Evolutionary conservation across 1,284 basidiomycete genomes (phyloP), one percentile per base, ranked within the genome.

Genomic region (Uromyces viciae-fabae): DNA sequence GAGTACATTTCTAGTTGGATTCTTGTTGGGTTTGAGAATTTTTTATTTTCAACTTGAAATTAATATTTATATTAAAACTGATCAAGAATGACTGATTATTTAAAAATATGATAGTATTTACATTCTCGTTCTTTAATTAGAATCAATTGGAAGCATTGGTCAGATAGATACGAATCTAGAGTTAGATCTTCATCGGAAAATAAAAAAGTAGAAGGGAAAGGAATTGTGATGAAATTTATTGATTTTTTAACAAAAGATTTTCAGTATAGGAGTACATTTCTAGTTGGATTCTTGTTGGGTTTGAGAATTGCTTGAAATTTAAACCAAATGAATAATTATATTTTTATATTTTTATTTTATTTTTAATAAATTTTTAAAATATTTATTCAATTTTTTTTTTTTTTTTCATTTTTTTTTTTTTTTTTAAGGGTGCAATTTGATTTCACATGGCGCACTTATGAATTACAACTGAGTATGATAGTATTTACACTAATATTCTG

Each of bases 231-330:
- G 25, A 69, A 56, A 42, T 80, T 73, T 73, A 60, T 69, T 28
- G 54, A 60, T 33, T 80, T 80, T 36, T 38, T 80, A 36, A 80
- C 69, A 4, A 58, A 31, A 25, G 78, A 80, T 40, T 73, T 80
- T 58, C 78, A 72, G 43, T 68, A 69, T 62, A 40, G 69, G 25
- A 62, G 46, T 72, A 62, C 78, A 19, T 80, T 80, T 25, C 33
- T 56, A 22, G 33, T 73, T 49, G 78, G 68, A 0, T 80, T 80
- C 28, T 68, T 62, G 15, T 46, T 80, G 9, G 78, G 78, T 25
- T 31, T 80, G 15, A 58, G 58, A 46, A 72, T 80, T n/a, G 78
- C 38, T 46, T 80, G 42, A 80, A 38, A 31, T 66, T 38, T 25
- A n/a, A 17, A 62, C n/a, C 14, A 75, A 62, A 58, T 33, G 17